Conservation (phyloP, 805 yeast species). For the Yamadazyma laniorum region DNA sequence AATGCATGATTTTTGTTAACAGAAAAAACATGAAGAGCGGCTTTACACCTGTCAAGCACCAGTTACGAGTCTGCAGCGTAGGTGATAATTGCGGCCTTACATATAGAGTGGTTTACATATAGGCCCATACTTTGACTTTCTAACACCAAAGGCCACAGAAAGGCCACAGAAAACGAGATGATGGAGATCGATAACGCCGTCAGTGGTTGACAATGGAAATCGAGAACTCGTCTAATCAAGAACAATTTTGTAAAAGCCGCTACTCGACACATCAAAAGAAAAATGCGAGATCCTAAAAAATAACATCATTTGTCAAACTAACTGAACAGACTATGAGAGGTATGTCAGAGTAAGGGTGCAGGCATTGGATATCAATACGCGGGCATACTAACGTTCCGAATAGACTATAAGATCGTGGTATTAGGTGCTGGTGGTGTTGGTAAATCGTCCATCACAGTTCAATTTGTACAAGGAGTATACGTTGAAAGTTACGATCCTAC, state of each 20-base stretch:
- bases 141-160: too few species aligned
- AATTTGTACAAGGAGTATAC: slow-evolving; percentile 86
- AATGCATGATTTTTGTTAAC: too few species aligned
- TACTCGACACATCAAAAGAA: slow-evolving; percentile 10
- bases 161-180: too few species aligned
- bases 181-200: too few species aligned
- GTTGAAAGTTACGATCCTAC: slow-evolving; percentile 95
- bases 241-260: not conserved
- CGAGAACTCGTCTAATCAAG: slow-evolving; percentile 6
- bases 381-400: slow-evolving; percentile 4
- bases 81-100: too few species aligned
- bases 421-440: slow-evolving; percentile 98
- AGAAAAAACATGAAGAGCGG: too few species aligned
- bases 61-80: too few species aligned
- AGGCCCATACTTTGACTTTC: too few species aligned
- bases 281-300: slow-evolving; percentile 6
- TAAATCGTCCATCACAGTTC: slow-evolving; percentile 89
- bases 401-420: slow-evolving; percentile 85
- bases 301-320: slow-evolving; percentile 2
- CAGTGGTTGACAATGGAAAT: not conserved
- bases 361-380: too few species aligned
- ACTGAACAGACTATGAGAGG: slow-evolving; percentile 16
- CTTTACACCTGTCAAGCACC: too few species aligned
- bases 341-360: too few species aligned
- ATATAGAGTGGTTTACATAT: too few species aligned